phyloP scores from a whole-genome alignment of 177 flowering plant genomes.

The Tripterygium wilfordii region DNA sequence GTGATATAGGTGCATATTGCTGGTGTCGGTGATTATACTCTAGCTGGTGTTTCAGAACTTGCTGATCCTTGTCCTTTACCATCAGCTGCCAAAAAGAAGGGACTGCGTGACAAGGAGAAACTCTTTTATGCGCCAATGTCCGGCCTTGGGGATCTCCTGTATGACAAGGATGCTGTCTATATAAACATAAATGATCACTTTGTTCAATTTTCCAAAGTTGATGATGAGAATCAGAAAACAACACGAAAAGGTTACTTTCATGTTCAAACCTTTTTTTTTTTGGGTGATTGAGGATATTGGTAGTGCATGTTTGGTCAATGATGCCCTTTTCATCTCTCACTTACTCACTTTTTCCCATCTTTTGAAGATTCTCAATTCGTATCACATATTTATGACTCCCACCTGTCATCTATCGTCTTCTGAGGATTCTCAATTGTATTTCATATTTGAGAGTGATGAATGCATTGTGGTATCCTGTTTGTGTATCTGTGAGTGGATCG shows the following conservation, averaged over 20 bases:
- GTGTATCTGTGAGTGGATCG: too few species aligned
- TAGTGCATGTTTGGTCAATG: too few species aligned
- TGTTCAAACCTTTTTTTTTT: too few species aligned
- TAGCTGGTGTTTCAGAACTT: conserved; percentile 62
- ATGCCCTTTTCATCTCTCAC: too few species aligned
- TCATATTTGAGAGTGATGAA: too few species aligned
- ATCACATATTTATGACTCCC: too few species aligned
- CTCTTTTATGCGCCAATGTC: conserved; percentile 98
- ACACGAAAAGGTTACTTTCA: conserved; percentile 54
- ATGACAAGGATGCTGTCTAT: conserved; percentile 97
- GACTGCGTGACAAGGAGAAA: conserved; percentile 89
- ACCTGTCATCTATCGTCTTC: too few species aligned
- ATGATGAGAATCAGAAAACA: conserved; percentile 34
- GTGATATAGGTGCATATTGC: conserved; percentile 85
- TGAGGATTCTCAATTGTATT: too few species aligned
- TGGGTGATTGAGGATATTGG: too few species aligned
- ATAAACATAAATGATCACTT: conserved; percentile 83
- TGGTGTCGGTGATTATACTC: conserved; percentile 84
- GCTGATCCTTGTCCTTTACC: conserved; percentile 98
- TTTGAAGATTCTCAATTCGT: too few species aligned
- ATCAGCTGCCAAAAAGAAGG: conserved; percentile 94
- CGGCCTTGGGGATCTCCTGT: conserved; percentile 91
- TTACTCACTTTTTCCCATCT: too few species aligned
- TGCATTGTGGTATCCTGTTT: too few species aligned
- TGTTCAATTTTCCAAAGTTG: conserved; percentile 75